These are phyloP conservation scores for Penicillium atrosanguineum DNA, from an alignment of 495 filamentous ascomycete species.

Conservation along the genomic window DNA sequence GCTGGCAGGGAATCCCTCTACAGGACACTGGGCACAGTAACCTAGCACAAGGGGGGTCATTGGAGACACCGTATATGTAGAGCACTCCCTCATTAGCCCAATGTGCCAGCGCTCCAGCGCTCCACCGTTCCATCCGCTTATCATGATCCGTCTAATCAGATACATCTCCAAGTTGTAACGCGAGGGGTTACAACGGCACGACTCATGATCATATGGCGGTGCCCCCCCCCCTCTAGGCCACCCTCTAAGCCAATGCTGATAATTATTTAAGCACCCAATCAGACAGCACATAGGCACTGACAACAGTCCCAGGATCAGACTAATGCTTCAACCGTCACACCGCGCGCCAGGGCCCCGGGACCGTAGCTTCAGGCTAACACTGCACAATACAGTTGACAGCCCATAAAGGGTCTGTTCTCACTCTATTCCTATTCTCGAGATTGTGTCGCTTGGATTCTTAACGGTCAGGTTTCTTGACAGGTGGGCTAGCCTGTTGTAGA, in stretches of 20 bases:
- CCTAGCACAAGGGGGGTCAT: no score
- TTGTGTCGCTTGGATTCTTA: no score
- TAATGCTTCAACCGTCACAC: constrained; percentile 25
- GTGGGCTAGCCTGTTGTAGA: not conserved
- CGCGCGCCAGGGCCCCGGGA: constrained; percentile 16
- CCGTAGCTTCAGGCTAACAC: constrained; percentile 13
- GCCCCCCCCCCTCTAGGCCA: not conserved
- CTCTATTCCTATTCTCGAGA: not conserved
- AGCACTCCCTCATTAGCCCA: no score
- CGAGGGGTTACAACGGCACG: no score
- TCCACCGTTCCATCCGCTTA: no score
- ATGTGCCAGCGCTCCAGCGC: no score
- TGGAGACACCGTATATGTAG: no score
- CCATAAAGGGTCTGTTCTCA: not conserved
- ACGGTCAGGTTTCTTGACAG: not conserved
- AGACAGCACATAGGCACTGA: constrained; percentile 8
- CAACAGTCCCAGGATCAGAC: constrained; percentile 7
- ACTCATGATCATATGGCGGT: no score
- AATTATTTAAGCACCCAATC: constrained; percentile 9
- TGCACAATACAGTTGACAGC: not conserved
- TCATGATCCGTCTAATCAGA: no score
- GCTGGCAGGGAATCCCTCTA: no score
- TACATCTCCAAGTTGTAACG: no score
- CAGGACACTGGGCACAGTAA: no score
- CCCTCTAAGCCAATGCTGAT: not conserved